phyloP scores from a whole-genome alignment of 179 eudicot genomes.

The Beta lomatogona region DNA sequence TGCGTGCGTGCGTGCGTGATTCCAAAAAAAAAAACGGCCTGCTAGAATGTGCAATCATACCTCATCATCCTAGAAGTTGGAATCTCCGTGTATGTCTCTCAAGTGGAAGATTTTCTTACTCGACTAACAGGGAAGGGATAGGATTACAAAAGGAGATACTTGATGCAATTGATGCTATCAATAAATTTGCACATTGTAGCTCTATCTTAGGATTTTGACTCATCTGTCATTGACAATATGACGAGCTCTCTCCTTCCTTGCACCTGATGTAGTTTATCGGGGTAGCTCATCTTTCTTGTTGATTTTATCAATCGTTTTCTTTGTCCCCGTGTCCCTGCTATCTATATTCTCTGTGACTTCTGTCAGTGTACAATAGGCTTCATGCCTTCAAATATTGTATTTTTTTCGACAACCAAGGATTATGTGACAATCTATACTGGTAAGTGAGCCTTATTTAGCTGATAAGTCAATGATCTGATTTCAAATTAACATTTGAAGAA shows the following conservation, averaged over 20 bases:
- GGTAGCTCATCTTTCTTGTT: not conserved
- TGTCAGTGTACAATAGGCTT: not conserved
- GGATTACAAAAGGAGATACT: too few species aligned
- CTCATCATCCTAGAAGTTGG: too few species aligned
- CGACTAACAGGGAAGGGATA: too few species aligned
- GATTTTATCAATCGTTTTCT: not conserved
- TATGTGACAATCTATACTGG: not conserved
- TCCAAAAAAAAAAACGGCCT: too few species aligned
- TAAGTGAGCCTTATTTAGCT: not conserved
- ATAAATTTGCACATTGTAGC: not conserved
- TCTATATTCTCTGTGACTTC: not conserved
- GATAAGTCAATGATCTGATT: not conserved
- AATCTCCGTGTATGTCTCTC: too few species aligned
- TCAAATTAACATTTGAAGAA: not conserved
- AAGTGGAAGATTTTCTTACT: too few species aligned
- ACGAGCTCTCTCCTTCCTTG: not conserved
- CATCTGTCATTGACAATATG: not conserved
- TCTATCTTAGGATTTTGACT: constrained; percentile 3
- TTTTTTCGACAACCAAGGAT: not conserved
- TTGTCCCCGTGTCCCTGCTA: not conserved
- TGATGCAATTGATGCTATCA: too few species aligned
- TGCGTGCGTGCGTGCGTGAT: too few species aligned
- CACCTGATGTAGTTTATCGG: not conserved
- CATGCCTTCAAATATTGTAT: not conserved
- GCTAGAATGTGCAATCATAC: too few species aligned